Conservation (phyloP, 1,139 yeast genomes). For the Pneumocystis jirovecii region DNA sequence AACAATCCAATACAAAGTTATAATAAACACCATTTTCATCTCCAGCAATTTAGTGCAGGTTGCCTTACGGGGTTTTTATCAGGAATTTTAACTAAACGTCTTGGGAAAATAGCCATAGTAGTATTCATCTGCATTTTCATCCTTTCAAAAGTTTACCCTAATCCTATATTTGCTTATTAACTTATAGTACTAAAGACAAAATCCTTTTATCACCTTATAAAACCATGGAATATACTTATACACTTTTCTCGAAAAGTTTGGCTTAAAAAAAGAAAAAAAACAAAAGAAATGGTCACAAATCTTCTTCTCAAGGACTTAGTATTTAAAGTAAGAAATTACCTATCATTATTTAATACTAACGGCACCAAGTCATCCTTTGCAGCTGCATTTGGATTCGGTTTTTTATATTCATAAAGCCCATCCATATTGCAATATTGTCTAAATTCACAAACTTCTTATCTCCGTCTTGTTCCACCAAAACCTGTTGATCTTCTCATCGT, state of each 20-base stretch:
- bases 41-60: background rate
- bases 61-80: background rate
- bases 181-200: background rate
- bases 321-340: background rate
- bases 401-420: background rate
- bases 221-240: background rate
- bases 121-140: background rate
- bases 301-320: background rate
- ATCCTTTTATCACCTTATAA: background rate
- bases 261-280: background rate
- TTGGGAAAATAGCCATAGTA: background rate
- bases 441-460: background rate
- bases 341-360: background rate
- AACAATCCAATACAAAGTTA: background rate
- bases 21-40: background rate
- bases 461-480: background rate
- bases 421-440: background rate
- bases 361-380: background rate
- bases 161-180: background rate
- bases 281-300: background rate
- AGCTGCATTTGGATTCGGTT: background rate
- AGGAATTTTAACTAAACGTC: background rate
- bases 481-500: slow-evolving; percentile 1
- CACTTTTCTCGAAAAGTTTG: background rate
- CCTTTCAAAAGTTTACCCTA: background rate